These are phyloP conservation scores for Sequoia sempervirens DNA, from an alignment of 75 land plant species.

Conservation along the genomic window DNA sequence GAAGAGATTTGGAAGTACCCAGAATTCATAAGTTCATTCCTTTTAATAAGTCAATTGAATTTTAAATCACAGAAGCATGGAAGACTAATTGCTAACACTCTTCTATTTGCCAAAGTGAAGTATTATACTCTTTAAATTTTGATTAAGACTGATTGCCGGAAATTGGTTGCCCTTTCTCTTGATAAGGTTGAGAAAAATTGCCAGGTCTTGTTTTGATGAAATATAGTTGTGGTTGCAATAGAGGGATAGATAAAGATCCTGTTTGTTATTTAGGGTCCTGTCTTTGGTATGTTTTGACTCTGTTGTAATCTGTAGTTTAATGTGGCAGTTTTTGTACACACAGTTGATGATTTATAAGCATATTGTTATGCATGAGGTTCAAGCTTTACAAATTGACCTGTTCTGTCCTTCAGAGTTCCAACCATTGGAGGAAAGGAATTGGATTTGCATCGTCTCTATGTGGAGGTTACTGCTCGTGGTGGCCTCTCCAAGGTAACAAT, in stretches of 20 bases:
- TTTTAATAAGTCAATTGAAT: too few relatives aligned
- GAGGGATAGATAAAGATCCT: background rate
- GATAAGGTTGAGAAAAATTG: background rate
- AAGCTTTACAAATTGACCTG: background rate
- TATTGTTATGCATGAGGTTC: background rate
- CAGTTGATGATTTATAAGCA: background rate
- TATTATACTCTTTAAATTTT: background rate
- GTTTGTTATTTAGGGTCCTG: background rate
- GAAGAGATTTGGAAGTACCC: background rate
- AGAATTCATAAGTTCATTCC: background rate
- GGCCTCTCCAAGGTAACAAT: slow-evolving; percentile 70
- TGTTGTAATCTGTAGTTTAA: background rate
- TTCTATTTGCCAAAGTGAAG: background rate
- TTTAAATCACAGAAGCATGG: background rate
- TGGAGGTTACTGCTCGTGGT: slow-evolving; percentile 78
- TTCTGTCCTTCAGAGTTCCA: slow-evolving; percentile 53
- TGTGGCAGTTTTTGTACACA: background rate
- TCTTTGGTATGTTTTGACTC: background rate
- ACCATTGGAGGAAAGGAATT: slow-evolving; percentile 86
- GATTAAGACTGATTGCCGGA: background rate
- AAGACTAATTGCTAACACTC: background rate
- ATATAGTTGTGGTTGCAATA: background rate
- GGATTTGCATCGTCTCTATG: slow-evolving; percentile 72
- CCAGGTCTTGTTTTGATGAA: background rate
- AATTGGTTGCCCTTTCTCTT: background rate